These are phyloP conservation scores for Ophidiomyces ophidiicola DNA, from an alignment of 2,329 filamentous ascomycete genomes.

Conservation along the genomic window DNA sequence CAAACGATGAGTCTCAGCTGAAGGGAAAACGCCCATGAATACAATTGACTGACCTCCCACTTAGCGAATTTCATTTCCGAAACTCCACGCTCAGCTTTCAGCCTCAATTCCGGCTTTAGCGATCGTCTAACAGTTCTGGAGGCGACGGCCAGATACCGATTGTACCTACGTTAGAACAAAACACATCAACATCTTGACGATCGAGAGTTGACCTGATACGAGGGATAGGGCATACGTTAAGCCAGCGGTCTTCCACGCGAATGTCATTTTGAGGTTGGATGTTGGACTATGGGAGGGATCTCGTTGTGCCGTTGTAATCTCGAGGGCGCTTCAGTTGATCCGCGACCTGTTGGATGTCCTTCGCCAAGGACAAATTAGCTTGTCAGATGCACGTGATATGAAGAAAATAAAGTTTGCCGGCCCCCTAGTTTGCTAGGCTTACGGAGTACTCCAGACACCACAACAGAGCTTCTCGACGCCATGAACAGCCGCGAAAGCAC, in stretches of 20 bases:
- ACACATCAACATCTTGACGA: slow-evolving; percentile 16
- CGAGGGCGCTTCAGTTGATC: not conserved
- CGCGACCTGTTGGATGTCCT: not conserved
- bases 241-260: slow-evolving; percentile 97
- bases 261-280: slow-evolving; percentile 61
- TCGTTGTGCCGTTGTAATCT: not conserved
- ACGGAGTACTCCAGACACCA: too few species aligned
- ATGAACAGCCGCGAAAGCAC: too few species aligned
- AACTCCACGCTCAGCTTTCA: slow-evolving; percentile 77
- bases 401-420: too few species aligned
- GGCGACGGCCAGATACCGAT: slow-evolving; percentile 95
- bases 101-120: slow-evolving; percentile 87
- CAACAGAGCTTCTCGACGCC: too few species aligned
- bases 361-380: slow-evolving; percentile 5
- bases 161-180: slow-evolving; percentile 59
- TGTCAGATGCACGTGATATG: too few species aligned
- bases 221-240: slow-evolving; percentile 58
- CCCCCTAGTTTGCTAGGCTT: too few species aligned
- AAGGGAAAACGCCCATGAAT: not conserved
- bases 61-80: slow-evolving; percentile 82
- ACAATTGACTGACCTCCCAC: slow-evolving; percentile 70
- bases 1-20: not conserved
- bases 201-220: slow-evolving; percentile 2
- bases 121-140: slow-evolving; percentile 90
- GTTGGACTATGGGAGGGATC: slow-evolving; percentile 2